These are phyloP conservation scores for Tuber brumale DNA, from an alignment of 495 filamentous ascomycete genomes.

Conservation along the genomic window DNA sequence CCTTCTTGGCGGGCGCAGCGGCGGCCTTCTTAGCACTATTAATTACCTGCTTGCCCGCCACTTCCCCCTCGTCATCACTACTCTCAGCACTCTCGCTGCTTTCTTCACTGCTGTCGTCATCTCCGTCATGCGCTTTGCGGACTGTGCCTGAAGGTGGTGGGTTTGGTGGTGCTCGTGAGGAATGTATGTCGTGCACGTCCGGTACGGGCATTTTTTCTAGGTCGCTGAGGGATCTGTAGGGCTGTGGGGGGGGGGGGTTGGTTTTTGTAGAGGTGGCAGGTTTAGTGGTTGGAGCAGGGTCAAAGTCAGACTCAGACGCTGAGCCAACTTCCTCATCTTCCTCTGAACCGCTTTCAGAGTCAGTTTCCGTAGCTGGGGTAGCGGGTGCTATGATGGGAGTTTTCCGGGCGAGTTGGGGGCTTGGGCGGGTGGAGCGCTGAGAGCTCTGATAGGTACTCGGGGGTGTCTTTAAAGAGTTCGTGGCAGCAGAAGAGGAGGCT, in stretches of 20 bases:
- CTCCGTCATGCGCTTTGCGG: neutral
- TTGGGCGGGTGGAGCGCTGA: neutral
- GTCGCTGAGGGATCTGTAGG: conserved; percentile 25
- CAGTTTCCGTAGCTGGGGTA: neutral
- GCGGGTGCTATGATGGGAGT: neutral
- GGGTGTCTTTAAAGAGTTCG: neutral
- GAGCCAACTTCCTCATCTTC: conserved; percentile 8
- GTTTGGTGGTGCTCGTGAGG: neutral
- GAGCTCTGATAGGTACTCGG: neutral
- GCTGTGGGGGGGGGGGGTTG: neutral
- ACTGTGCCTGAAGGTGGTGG: neutral
- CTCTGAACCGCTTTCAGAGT: conserved; percentile 9
- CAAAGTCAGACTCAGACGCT: conserved; percentile 12
- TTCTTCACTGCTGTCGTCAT: neutral
- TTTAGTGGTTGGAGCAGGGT: neutral
- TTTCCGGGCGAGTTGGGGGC: conserved; percentile 7
- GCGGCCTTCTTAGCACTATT: neutral
- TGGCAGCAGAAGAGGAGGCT: neutral
- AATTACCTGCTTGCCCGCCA: neutral
- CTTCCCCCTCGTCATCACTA: neutral
- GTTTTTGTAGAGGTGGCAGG: neutral
- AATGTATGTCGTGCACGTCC: conserved; percentile 26
- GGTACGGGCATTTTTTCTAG: conserved; percentile 31
- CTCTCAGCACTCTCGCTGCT: neutral
- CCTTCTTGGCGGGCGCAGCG: neutral